phyloP scores from a whole-genome alignment of 176 grass and related monocot species.

The Typha latifolia region DNA sequence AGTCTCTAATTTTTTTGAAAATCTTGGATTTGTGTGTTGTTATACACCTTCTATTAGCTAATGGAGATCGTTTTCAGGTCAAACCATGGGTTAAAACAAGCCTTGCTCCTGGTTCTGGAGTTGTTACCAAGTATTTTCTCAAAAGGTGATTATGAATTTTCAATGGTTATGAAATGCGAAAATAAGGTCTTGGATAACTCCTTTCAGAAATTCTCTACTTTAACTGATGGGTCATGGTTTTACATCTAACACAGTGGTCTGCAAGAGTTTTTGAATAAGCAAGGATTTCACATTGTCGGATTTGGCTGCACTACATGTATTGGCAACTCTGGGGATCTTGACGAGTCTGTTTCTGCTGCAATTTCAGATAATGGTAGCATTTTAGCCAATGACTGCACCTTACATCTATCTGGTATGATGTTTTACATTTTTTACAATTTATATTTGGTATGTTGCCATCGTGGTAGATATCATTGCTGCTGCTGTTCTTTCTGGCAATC shows the following conservation, averaged over 20 bases:
- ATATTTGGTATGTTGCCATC: not conserved
- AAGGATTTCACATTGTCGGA: conserved; percentile 81
- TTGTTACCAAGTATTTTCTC: conserved; percentile 91
- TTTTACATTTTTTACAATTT: conserved; percentile 1
- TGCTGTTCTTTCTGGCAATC: conserved; percentile 87
- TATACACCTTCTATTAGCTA: conserved; percentile 1
- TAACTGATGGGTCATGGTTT: too few species aligned
- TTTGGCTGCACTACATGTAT: conserved; percentile 96
- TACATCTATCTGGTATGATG: not conserved
- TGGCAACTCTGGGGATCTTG: conserved; percentile 85
- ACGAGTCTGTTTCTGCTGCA: conserved; percentile 67
- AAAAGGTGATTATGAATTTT: conserved; percentile 41
- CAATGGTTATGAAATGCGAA: not conserved
- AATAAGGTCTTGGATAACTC: not conserved
- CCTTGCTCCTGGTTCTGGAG: conserved; percentile 90
- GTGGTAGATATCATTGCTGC: conserved; percentile 72
- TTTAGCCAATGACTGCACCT: not conserved
- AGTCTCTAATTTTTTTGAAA: too few species aligned
- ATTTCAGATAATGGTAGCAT: conserved; percentile 75
- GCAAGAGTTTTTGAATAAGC: conserved; percentile 74
- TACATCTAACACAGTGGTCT: conserved; percentile 39
- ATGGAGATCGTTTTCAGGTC: conserved; percentile 38
- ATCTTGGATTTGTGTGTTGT: too few species aligned
- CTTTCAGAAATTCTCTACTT: too few species aligned
- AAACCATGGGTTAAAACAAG: conserved; percentile 98